phyloP scores from a whole-genome alignment of 2,329 filamentous ascomycete species.

The Seiridium cupressi region DNA sequence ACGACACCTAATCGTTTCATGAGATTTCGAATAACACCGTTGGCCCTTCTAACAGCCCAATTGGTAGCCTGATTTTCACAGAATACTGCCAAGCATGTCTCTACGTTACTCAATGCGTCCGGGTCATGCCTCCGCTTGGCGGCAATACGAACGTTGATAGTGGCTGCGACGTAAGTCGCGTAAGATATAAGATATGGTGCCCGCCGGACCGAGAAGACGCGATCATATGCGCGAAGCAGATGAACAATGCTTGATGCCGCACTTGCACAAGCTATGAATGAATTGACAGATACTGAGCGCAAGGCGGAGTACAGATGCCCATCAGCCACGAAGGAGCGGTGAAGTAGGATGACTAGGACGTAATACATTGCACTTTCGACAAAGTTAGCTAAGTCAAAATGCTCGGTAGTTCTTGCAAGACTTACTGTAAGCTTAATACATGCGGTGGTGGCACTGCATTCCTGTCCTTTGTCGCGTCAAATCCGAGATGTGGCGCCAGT shows the following conservation, averaged over 20 bases:
- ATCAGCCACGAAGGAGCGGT: constrained; percentile 51
- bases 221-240: constrained; percentile 42
- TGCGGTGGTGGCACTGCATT: neutral
- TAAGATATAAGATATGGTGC: constrained; percentile 55
- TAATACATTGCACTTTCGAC: constrained; percentile 31
- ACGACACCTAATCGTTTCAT: constrained; percentile 41
- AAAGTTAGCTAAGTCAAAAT: neutral
- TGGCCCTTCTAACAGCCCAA: constrained; percentile 44
- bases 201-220: constrained; percentile 40
- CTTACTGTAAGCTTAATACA: neutral
- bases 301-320: constrained; percentile 44
- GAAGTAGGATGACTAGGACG: constrained; percentile 49
- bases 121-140: constrained; percentile 39
- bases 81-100: constrained; percentile 44
- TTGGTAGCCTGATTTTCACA: constrained; percentile 49
- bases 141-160: constrained; percentile 49
- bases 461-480: neutral
- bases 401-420: neutral
- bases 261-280: constrained; percentile 41
- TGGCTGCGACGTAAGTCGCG: constrained; percentile 53
- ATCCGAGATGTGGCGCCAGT: neutral
- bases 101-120: constrained; percentile 36
- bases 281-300: constrained; percentile 37
- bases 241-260: constrained; percentile 44
- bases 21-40: constrained; percentile 41